Conservation (phyloP, 179 eudicot genomes). For the Silene noctiflora region DNA sequence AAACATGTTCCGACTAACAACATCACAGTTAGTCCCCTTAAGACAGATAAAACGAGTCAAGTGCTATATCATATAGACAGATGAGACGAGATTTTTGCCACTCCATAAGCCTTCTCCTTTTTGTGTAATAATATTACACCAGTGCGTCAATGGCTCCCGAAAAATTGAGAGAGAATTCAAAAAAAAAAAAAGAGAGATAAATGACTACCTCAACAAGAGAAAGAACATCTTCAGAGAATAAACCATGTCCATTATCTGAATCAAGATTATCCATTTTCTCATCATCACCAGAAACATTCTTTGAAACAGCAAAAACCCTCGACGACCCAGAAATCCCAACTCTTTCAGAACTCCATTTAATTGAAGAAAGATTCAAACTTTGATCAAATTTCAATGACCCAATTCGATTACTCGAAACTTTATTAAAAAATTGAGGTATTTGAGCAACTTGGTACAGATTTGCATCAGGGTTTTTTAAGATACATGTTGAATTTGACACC, state of each 20-base stretch:
- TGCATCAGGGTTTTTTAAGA: constrained; percentile 34
- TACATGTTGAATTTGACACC: constrained; percentile 37
- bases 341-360: constrained; percentile 19
- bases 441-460: constrained; percentile 21
- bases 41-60: no score
- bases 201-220: constrained; percentile 40
- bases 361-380: constrained; percentile 23
- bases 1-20: background rate
- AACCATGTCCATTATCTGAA: constrained; percentile 30
- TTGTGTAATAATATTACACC: no score
- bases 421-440: constrained; percentile 22
- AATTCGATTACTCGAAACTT: constrained; percentile 28
- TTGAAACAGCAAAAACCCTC: constrained; percentile 41
- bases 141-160: no score
- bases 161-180: no score
- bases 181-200: background rate
- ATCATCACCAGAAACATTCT: constrained; percentile 39
- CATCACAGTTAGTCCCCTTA: no score
- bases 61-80: no score
- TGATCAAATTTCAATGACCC: constrained; percentile 38
- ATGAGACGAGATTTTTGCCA: no score
- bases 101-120: no score
- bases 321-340: constrained; percentile 30
- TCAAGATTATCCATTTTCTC: constrained; percentile 27
- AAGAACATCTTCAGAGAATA: constrained; percentile 35